Evolutionary conservation across 2,329 filamentous ascomycete species (phyloP).

Genomic region (Dothideomycetidae sp.): DNA sequence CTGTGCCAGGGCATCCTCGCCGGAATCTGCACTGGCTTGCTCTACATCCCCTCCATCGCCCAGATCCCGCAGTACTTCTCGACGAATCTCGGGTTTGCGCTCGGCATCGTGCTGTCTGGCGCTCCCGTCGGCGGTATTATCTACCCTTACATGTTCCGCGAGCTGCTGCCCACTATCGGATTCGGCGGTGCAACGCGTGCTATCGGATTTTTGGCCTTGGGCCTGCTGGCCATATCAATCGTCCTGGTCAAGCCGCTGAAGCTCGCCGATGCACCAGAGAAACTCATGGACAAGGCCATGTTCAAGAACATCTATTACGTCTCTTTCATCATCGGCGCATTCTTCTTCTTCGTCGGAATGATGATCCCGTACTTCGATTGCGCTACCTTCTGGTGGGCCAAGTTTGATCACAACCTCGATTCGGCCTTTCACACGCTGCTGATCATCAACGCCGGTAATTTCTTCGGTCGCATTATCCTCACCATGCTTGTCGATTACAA

Average conservation of each 20-base stretch:
- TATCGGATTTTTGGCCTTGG: background rate
- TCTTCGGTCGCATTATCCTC: constrained; percentile 2
- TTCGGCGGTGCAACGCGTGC: constrained; percentile 1
- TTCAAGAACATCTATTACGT: constrained; percentile 23
- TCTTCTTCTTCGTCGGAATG: constrained; percentile 5
- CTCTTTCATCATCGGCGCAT: constrained; percentile 1
- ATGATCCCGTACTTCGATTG: constrained; percentile 4
- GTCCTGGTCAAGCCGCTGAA: constrained; percentile 5
- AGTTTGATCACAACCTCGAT: background rate
- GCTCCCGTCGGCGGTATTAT: constrained; percentile 23
- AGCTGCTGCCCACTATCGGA: background rate
- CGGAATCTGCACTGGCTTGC: constrained; percentile 34
- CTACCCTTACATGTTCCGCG: constrained; percentile 5
- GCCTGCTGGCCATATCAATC: background rate
- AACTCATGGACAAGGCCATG: constrained; percentile 35
- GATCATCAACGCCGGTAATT: constrained; percentile 7
- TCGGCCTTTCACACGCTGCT: constrained; percentile 5
- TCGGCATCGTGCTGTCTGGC: constrained; percentile 30
- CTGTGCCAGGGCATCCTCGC: constrained; percentile 25
- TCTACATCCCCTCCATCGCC: constrained; percentile 29
- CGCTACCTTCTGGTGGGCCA: constrained; percentile 1
- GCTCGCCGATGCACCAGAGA: constrained; percentile 15
- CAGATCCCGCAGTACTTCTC: constrained; percentile 30
- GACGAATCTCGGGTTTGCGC: constrained; percentile 28
- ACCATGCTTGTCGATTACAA: background rate